phyloP scores from a whole-genome alignment of 1,284 basidiomycete genomes.

The Trichosporon sp. region DNA sequence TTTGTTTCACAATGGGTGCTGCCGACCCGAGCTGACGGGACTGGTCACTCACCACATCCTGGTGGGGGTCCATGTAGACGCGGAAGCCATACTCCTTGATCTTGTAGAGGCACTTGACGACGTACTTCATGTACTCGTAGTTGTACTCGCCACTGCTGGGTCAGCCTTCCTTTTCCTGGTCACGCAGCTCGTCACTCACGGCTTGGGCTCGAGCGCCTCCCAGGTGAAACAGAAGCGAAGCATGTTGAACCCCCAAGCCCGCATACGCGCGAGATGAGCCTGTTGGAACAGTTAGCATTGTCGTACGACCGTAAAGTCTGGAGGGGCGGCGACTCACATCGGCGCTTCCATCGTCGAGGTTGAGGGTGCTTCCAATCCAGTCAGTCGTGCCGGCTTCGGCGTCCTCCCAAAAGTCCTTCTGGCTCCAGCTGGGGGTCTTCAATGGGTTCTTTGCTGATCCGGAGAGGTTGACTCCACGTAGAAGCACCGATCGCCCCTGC shows the following conservation, averaged over 20 bases:
- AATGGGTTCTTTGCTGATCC: conserved; percentile 80
- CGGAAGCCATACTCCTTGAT: conserved; percentile 93
- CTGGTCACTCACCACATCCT: conserved; percentile 73
- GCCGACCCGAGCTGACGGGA: neutral
- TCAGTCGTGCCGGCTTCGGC: conserved; percentile 61
- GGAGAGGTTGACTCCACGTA: conserved; percentile 89
- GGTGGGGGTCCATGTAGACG: conserved; percentile 93
- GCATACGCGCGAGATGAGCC: conserved; percentile 76
- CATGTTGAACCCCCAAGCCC: conserved; percentile 91
- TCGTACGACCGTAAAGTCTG: neutral
- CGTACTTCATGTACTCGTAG: conserved; percentile 86
- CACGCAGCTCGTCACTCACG: conserved; percentile 62
- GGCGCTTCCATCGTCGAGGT: conserved; percentile 54
- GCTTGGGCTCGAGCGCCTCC: conserved; percentile 91
- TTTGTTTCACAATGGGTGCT: neutral
- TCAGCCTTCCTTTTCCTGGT: neutral
- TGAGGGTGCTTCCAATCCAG: conserved; percentile 72
- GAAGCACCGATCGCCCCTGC: conserved; percentile 70
- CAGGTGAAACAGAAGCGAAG: conserved; percentile 89
- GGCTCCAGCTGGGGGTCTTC: conserved; percentile 60
- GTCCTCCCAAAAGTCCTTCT: conserved; percentile 81
- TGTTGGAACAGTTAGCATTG: conserved; percentile 53
- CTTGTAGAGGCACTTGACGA: conserved; percentile 74
- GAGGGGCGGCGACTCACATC: conserved; percentile 29
- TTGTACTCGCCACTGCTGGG: conserved; percentile 75